These are phyloP conservation scores for Gracilaria gracilis DNA, from an alignment of 23 red algal species.

Conservation along the genomic window DNA sequence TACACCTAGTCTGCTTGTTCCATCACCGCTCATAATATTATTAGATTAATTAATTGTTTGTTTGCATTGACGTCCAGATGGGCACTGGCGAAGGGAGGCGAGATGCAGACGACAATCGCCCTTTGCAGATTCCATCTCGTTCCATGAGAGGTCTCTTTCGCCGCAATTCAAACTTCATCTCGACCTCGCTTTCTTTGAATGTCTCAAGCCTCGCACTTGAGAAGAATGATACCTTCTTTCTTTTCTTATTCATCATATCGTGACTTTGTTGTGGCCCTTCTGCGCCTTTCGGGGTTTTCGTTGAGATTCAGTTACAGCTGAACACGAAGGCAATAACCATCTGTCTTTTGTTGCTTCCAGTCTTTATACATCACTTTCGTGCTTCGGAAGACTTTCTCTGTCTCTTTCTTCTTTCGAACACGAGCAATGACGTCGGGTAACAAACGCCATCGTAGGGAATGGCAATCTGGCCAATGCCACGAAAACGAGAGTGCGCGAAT, in stretches of 20 bases:
- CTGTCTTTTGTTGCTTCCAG: background rate
- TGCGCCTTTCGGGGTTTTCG: background rate
- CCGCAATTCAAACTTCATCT: conserved; percentile 7
- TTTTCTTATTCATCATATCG: background rate
- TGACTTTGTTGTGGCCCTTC: background rate
- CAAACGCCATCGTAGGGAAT: background rate
- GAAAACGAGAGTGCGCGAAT: conserved; percentile 84
- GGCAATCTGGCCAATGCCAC: conserved; percentile 82
- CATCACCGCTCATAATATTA: too few relatives aligned
- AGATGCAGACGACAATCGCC: too few relatives aligned
- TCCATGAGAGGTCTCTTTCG: too few relatives aligned
- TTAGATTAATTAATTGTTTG: too few relatives aligned
- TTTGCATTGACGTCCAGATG: too few relatives aligned
- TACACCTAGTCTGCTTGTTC: too few relatives aligned
- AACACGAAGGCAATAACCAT: too few relatives aligned
- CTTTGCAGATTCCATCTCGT: background rate
- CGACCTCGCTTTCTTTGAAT: background rate
- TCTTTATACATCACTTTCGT: background rate
- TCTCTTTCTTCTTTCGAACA: background rate
- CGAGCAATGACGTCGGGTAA: background rate
- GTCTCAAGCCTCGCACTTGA: background rate
- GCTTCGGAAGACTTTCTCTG: background rate
- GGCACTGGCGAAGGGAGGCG: too few relatives aligned
- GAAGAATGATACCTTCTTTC: background rate
- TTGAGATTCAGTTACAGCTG: too few relatives aligned